These are phyloP conservation scores for Kwoniella shivajii DNA, from an alignment of 1,284 basidiomycete species.

Conservation along the genomic window DNA sequence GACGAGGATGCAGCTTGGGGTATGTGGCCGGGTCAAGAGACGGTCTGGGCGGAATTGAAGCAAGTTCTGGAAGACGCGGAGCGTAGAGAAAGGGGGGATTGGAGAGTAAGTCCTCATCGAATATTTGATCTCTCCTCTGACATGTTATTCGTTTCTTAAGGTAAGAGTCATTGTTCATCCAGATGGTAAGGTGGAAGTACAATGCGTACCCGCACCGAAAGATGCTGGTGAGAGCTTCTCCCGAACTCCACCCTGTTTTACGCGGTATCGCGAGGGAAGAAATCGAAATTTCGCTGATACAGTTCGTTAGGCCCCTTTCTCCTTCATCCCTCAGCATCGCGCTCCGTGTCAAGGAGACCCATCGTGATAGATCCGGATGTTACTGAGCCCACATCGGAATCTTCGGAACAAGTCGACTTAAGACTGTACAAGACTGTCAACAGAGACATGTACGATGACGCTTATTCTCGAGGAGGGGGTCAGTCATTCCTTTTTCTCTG, in stretches of 20 bases:
- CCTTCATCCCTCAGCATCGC: neutral
- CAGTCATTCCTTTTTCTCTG: slow-evolving; percentile 7
- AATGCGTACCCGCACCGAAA: slow-evolving; percentile 33
- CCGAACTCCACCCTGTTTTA: too few relatives aligned
- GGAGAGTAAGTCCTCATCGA: slow-evolving; percentile 37
- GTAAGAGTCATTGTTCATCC: slow-evolving; percentile 34
- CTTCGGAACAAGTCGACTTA: slow-evolving; percentile 12
- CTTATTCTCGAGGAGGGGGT: slow-evolving; percentile 25
- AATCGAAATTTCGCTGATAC: neutral
- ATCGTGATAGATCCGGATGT: slow-evolving; percentile 33
- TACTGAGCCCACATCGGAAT: slow-evolving; percentile 4
- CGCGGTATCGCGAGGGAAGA: neutral
- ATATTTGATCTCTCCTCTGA: too few relatives aligned
- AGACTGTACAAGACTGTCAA: slow-evolving; percentile 44
- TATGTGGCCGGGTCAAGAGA: slow-evolving; percentile 33
- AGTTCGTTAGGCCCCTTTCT: slow-evolving; percentile 27
- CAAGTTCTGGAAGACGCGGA: slow-evolving; percentile 18
- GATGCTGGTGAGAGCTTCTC: slow-evolving; percentile 22
- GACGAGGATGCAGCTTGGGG: slow-evolving; percentile 26
- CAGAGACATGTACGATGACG: slow-evolving; percentile 41
- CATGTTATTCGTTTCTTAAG: too few relatives aligned
- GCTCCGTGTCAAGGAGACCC: slow-evolving; percentile 12
- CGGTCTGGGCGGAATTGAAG: slow-evolving; percentile 25
- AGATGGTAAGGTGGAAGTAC: slow-evolving; percentile 24
- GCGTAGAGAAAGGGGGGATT: slow-evolving; percentile 28